phyloP scores from a whole-genome alignment of 768 basidiomycete species.

The Leccinellum luteum region DNA sequence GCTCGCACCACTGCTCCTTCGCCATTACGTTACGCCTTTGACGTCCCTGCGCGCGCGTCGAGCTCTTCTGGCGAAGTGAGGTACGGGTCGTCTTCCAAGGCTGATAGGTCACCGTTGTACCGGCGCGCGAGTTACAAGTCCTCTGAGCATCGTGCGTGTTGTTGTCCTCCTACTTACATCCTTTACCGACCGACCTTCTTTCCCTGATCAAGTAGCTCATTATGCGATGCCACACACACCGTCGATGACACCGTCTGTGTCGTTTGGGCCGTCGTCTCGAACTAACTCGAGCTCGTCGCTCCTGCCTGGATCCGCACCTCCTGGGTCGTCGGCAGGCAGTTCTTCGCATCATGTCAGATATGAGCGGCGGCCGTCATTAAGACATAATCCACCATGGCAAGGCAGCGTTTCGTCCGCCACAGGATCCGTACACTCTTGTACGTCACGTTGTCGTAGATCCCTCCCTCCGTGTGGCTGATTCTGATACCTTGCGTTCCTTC shows the following conservation, averaged over 20 bases:
- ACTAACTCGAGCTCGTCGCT: slow-evolving; percentile 54
- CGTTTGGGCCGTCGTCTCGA: slow-evolving; percentile 43
- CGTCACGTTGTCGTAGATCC: slow-evolving; percentile 18
- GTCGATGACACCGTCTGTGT: slow-evolving; percentile 30
- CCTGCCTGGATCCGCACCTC: slow-evolving; percentile 37
- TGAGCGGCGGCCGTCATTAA: slow-evolving; percentile 46
- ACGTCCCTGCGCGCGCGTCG: slow-evolving; percentile 23
- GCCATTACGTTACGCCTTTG: slow-evolving; percentile 41
- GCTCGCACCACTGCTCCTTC: slow-evolving; percentile 39
- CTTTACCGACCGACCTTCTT: slow-evolving; percentile 1
- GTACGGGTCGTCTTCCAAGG: slow-evolving; percentile 29
- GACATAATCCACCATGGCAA: slow-evolving; percentile 48
- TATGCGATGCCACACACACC: slow-evolving; percentile 32
- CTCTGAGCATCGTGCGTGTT: slow-evolving; percentile 45
- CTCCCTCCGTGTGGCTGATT: slow-evolving; percentile 1
- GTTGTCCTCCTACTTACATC: not conserved
- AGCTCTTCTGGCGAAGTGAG: slow-evolving; percentile 32
- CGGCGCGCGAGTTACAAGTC: slow-evolving; percentile 44
- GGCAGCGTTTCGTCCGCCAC: slow-evolving; percentile 38
- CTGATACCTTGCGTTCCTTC: not conserved
- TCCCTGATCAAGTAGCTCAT: slow-evolving; percentile 22
- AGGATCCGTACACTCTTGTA: slow-evolving; percentile 41
- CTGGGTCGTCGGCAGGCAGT: slow-evolving; percentile 39
- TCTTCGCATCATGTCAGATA: slow-evolving; percentile 38
- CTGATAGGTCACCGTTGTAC: slow-evolving; percentile 37